phyloP scores from a whole-genome alignment of 768 basidiomycete genomes.

The Russula compacta region DNA sequence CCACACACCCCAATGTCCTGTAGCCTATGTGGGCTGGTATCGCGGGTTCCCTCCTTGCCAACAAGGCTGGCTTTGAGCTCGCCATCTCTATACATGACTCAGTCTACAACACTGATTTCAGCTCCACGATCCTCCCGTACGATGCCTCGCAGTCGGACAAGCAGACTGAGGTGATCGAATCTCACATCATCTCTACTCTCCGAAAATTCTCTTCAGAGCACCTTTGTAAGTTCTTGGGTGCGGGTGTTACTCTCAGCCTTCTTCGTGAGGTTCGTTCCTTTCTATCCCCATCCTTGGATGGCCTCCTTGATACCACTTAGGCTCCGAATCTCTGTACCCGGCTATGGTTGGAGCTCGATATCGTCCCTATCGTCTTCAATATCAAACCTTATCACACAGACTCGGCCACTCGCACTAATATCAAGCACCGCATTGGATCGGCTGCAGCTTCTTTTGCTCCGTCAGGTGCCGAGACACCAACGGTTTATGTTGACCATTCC shows the following conservation, averaged over 20 bases:
- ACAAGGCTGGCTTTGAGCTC: slow-evolving; percentile 55
- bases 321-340: slow-evolving; percentile 77
- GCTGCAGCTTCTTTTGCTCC: slow-evolving; percentile 70
- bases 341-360: slow-evolving; percentile 75
- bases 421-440: slow-evolving; percentile 77
- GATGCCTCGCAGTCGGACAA: slow-evolving; percentile 41
- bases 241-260: slow-evolving; percentile 64
- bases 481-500: slow-evolving; percentile 53
- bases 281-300: background rate
- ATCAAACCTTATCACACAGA: slow-evolving; percentile 79
- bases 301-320: slow-evolving; percentile 29
- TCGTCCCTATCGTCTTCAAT: slow-evolving; percentile 79
- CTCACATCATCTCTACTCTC: slow-evolving; percentile 52
- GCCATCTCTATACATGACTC: slow-evolving; percentile 78
- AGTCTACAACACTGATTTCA: slow-evolving; percentile 75
- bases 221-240: slow-evolving; percentile 79
- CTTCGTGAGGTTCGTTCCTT: slow-evolving; percentile 49
- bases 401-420: slow-evolving; percentile 64
- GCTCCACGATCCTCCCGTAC: slow-evolving; percentile 49
- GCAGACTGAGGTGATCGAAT: slow-evolving; percentile 53
- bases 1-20: slow-evolving; percentile 19
- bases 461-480: slow-evolving; percentile 71
- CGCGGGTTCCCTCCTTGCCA: slow-evolving; percentile 51
- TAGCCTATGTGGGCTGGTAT: slow-evolving; percentile 88
- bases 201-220: slow-evolving; percentile 68